Conservation (phyloP, 371 early-diverging fungal species). For the Haplosporangium sp. region DNA sequence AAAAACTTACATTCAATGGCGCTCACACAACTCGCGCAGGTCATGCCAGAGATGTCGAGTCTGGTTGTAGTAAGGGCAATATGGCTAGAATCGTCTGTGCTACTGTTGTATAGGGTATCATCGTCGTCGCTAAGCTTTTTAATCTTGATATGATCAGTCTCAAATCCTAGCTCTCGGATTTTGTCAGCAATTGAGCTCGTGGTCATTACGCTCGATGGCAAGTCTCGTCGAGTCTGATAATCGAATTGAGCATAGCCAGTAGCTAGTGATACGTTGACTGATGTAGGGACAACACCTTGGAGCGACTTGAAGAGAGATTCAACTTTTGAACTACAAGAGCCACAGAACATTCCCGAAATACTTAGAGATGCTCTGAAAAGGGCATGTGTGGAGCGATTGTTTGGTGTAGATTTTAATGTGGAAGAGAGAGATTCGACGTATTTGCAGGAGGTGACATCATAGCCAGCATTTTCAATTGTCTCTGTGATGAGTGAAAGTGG, state of each 20-base stretch:
- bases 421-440: constrained; percentile 15
- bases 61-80: constrained; percentile 53
- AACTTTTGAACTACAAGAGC: constrained; percentile 71
- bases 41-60: constrained; percentile 81
- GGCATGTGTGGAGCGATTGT: constrained; percentile 18
- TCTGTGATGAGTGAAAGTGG: constrained; percentile 56
- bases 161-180: constrained; percentile 64
- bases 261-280: constrained; percentile 60
- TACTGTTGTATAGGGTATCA: constrained; percentile 23
- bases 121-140: constrained; percentile 31
- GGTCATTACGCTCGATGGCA: constrained; percentile 21
- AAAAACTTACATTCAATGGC: constrained; percentile 75
- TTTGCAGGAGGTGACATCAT: constrained; percentile 58
- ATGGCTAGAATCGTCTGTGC: constrained; percentile 22
- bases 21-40: constrained; percentile 85
- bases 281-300: constrained; percentile 51
- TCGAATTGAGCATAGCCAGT: constrained; percentile 63
- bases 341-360: constrained; percentile 78
- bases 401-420: background rate
- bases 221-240: constrained; percentile 27
- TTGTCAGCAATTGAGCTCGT: constrained; percentile 58
- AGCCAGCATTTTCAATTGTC: constrained; percentile 72
- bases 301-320: constrained; percentile 57
- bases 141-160: constrained; percentile 66
- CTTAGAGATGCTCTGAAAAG: constrained; percentile 48